Base-by-base conservation (phyloP, 2,329 filamentous ascomycete genomes). In the Cryphonectria carpinicola region DNA sequence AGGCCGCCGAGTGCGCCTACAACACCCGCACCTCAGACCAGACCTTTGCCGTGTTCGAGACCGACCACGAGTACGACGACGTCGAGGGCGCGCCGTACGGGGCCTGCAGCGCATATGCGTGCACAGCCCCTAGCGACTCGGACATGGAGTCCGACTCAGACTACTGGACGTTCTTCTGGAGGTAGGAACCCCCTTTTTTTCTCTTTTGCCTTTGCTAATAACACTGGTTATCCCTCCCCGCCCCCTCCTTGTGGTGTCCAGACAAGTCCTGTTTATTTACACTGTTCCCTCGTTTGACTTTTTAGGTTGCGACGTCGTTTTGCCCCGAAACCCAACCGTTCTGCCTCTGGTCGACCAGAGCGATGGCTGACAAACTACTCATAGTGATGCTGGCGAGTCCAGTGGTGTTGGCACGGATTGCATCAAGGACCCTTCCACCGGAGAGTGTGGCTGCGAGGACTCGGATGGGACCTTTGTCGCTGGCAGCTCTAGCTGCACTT, bases 51-150 rank as follows among this genome's bases (percentile, higher is more conserved):
- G 77, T 81, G 68, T 81, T 81, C 74, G 73, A 74, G 32, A 80
- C 79, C 8, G 82, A 86, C 75, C 83, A 84, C 75, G 75, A 83
- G 69, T 84, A 84, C 74, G 82, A 85, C 73, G 73, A 71, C 32
- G 74, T 74, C 71, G 68, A 84, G 70, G 84, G 84, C 35, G 80
- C 79, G 3, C 84, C 84, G 2, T 86, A 86, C 74, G 84, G 84
- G 1, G 85, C 82, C 5, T 86, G 82, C 76, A 76, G 72, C 37
- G 81, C 81, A 1, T 84, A 83, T 74, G 82, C 80, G 1, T 83
- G 81, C 74, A 73, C 76, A 11, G 73, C 78, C 6, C 80, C 82
- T 0, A 77, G 77, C 0, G 74, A 69, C 13, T 72, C 74, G 3
- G 75, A 78, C 8, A 72, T 83, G 74, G 76, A 75, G 49, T 74